Evolutionary conservation across 495 filamentous ascomycete genomes (phyloP).

Genomic region (Tetracladium marchalianum): DNA sequence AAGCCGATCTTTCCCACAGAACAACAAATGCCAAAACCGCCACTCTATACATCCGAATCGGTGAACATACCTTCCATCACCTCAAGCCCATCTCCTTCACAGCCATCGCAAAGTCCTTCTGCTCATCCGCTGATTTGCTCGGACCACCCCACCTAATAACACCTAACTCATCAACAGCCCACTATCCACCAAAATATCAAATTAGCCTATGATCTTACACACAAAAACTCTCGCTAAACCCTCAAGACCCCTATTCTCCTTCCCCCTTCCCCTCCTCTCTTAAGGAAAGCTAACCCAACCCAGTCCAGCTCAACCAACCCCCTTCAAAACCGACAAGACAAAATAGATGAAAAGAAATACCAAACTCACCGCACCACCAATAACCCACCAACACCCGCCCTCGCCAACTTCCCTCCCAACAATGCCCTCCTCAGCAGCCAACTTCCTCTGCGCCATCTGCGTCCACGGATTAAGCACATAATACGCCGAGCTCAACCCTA

Average conservation of each 20-base stretch:
- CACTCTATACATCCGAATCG: too few relatives aligned
- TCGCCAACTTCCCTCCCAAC: slow-evolving; percentile 42
- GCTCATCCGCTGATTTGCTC: slow-evolving; percentile 34
- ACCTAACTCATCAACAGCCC: slow-evolving; percentile 39
- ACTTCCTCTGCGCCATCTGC: slow-evolving; percentile 33
- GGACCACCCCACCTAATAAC: slow-evolving; percentile 34
- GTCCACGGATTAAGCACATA: slow-evolving; percentile 37
- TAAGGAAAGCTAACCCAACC: too few relatives aligned
- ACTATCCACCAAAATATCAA: slow-evolving; percentile 15
- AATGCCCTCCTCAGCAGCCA: slow-evolving; percentile 43
- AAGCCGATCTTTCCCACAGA: too few relatives aligned
- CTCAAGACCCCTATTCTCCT: too few relatives aligned
- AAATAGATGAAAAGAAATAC: too few relatives aligned
- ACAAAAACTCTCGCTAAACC: too few relatives aligned
- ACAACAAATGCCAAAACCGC: too few relatives aligned
- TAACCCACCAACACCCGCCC: slow-evolving; percentile 48
- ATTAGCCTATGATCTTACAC: too few relatives aligned
- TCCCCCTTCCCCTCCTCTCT: too few relatives aligned
- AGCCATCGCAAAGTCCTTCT: slow-evolving; percentile 35
- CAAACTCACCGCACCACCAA: slow-evolving; percentile 25
- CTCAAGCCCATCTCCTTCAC: slow-evolving; percentile 25
- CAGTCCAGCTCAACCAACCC: too few relatives aligned
- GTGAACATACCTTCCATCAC: too few relatives aligned
- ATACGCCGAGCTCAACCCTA: slow-evolving; percentile 42
- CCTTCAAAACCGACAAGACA: too few relatives aligned